phyloP scores from a whole-genome alignment of 139 green algal species.

The Auxenochlorella pyrenoidosa region DNA sequence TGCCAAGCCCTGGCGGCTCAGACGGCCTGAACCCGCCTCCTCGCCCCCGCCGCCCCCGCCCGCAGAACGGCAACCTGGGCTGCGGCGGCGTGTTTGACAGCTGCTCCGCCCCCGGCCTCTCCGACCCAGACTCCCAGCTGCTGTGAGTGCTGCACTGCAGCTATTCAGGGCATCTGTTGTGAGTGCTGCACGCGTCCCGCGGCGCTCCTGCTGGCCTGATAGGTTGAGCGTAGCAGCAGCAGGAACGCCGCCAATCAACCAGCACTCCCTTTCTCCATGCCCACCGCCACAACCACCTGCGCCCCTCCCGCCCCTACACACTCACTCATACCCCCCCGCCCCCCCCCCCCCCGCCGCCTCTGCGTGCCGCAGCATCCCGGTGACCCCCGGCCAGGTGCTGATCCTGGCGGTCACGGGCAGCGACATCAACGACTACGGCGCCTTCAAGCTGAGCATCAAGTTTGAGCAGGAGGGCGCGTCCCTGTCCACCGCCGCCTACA shows the following conservation, averaged over 20 bases:
- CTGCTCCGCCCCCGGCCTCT: background rate
- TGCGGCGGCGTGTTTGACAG: background rate
- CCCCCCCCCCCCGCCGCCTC: background rate
- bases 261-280: too few relatives aligned
- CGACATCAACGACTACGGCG: background rate
- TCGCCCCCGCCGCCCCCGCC: too few relatives aligned
- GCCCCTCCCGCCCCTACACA: too few relatives aligned
- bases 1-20: too few relatives aligned
- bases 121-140: slow-evolving; percentile 5
- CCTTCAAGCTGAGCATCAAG: background rate
- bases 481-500: background rate
- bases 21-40: too few relatives aligned
- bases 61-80: slow-evolving; percentile 4
- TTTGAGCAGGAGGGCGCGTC: background rate
- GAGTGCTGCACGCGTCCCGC: too few relatives aligned
- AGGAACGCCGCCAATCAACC: too few relatives aligned
- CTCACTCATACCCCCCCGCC: too few relatives aligned
- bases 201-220: too few relatives aligned
- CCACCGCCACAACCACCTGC: background rate
- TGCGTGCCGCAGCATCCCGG: background rate
- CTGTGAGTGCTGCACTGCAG: background rate
- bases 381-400: background rate
- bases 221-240: too few relatives aligned
- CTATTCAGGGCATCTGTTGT: too few relatives aligned
- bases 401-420: background rate